Evolutionary conservation across 2,329 filamentous ascomycete species (phyloP).

Genomic region (Orbilia javanica): DNA sequence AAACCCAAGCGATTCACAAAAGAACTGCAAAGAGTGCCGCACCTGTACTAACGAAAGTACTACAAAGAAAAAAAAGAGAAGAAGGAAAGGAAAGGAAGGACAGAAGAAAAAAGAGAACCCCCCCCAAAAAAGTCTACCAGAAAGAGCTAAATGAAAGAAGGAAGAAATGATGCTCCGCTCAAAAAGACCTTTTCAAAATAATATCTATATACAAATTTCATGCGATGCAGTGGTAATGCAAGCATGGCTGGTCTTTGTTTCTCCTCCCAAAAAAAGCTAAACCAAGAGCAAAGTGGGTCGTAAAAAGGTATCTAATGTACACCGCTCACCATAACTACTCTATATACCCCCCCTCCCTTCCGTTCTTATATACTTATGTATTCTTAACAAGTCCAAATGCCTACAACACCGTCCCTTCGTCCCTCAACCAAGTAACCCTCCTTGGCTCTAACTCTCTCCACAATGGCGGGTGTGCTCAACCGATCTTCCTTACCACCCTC

Average conservation of each 20-base stretch:
- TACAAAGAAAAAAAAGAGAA: not conserved
- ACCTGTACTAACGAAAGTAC: not conserved
- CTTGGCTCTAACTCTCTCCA: slow-evolving; percentile 89
- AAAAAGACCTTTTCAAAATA: slow-evolving; percentile 1
- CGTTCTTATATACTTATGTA: not conserved
- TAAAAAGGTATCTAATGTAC: slow-evolving; percentile 19
- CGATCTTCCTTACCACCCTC: slow-evolving; percentile 73
- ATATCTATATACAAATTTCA: slow-evolving; percentile 34
- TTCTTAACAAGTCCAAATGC: slow-evolving; percentile 83
- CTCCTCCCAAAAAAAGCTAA: not conserved
- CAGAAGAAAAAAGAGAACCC: too few species aligned
- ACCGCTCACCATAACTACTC: not conserved
- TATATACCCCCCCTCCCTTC: not conserved
- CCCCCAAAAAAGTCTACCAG: not conserved
- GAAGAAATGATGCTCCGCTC: not conserved
- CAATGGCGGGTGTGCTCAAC: slow-evolving; percentile 70
- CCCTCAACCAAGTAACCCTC: slow-evolving; percentile 96
- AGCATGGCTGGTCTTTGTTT: not conserved
- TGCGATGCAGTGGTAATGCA: not conserved
- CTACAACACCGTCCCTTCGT: slow-evolving; percentile 85
- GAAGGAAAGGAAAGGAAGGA: too few species aligned
- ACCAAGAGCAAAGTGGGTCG: not conserved
- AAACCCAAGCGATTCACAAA: not conserved
- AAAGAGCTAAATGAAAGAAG: not conserved
- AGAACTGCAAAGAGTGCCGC: not conserved